Percentiles rank a stretch among this genome's conserved stretches.
Conservation (phyloP, 345 rosid species). For the Gossypium sturtianum region DNA sequence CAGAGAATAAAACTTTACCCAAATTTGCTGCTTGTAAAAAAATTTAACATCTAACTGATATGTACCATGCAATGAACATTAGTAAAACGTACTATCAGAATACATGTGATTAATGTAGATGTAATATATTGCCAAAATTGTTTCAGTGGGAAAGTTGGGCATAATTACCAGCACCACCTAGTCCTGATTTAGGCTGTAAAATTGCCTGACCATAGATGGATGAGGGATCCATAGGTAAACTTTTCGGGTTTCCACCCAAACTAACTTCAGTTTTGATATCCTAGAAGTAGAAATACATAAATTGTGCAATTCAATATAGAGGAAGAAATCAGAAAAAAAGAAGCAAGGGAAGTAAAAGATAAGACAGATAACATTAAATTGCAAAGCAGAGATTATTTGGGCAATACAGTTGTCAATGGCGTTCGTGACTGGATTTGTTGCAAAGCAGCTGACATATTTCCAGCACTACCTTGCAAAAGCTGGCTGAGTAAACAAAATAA, state of each 20-base stretch:
- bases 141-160: not conserved
- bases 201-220: constrained; percentile 57
- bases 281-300: constrained; percentile 38
- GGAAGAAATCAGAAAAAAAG: not conserved
- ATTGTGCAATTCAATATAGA: constrained; percentile 14
- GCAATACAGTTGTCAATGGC: constrained; percentile 34
- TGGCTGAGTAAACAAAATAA: constrained; percentile 39
- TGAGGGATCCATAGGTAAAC: constrained; percentile 45
- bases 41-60: not conserved
- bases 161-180: constrained; percentile 42
- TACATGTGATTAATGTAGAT: not conserved
- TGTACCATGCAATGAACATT: not conserved
- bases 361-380: not conserved
- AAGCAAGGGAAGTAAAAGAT: not conserved
- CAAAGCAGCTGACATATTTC: constrained; percentile 45
- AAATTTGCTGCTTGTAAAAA: not conserved
- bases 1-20: not conserved
- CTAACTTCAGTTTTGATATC: constrained; percentile 50
- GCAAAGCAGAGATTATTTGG: not conserved
- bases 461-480: constrained; percentile 49
- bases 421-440: constrained; percentile 45
- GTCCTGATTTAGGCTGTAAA: constrained; percentile 53
- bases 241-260: constrained; percentile 39
- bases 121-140: not conserved
- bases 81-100: not conserved